Conservation (phyloP, 352 stramenopile species). For the Aphanomyces euteiches region DNA sequence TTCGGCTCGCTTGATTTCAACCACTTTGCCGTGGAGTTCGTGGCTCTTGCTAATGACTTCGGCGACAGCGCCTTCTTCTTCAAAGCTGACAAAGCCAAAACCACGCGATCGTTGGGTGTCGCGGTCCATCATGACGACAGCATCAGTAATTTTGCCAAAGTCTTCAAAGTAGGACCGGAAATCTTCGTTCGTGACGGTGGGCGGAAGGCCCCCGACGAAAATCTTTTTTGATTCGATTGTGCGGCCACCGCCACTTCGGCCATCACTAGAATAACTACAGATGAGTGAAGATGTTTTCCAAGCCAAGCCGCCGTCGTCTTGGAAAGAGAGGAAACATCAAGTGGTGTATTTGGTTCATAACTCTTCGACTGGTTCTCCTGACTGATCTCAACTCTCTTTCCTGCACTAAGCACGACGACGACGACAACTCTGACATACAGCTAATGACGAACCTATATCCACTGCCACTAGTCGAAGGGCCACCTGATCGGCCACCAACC, state of each 20-base stretch:
- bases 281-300: not conserved
- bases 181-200: constrained; percentile 84
- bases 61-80: constrained; percentile 83
- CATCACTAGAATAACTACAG: constrained; percentile 17
- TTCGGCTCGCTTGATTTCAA: constrained; percentile 87
- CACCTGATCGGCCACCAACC: constrained; percentile 35
- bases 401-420: constrained; percentile 13
- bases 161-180: constrained; percentile 90
- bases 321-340: constrained; percentile 11
- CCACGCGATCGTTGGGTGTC: constrained; percentile 87
- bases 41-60: constrained; percentile 87
- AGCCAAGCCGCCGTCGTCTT: not conserved
- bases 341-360: constrained; percentile 16
- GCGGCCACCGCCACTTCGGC: constrained; percentile 32
- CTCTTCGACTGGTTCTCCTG: constrained; percentile 1
- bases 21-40: constrained; percentile 87
- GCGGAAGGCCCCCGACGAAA: constrained; percentile 87
- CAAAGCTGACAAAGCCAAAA: constrained; percentile 93
- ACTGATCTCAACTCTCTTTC: constrained; percentile 17
- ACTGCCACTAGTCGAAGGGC: not conserved
- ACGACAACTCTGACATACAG: constrained; percentile 2
- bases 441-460: constrained; percentile 31
- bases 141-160: constrained; percentile 87
- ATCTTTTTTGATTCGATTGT: constrained; percentile 88
- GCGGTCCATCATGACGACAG: constrained; percentile 92